A percentile compares a stretch with the other conserved stretches of the same genome.
These are phyloP conservation scores for Geranium incanum DNA, from an alignment of 441 rosid species.

Conservation along the genomic window DNA sequence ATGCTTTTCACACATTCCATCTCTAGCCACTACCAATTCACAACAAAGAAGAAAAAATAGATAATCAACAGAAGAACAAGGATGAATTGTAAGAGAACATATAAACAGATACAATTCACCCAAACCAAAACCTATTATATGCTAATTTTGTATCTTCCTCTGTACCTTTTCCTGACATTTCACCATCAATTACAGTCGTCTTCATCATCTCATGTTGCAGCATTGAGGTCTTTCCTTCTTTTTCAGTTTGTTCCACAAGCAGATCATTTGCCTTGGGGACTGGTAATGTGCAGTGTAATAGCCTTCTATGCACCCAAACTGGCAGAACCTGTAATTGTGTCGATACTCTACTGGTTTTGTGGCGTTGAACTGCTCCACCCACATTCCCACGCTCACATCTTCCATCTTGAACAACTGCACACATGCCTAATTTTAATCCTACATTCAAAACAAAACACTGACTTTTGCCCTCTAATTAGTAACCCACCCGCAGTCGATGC, in stretches of 20 bases:
- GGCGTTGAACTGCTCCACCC: not conserved
- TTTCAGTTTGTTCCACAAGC: constrained; percentile 1
- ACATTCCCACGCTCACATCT: not conserved
- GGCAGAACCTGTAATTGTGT: not conserved
- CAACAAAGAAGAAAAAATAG: not conserved
- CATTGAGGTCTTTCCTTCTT: constrained; percentile 4
- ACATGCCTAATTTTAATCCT: not conserved
- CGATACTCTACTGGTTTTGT: not conserved
- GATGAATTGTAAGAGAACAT: not conserved
- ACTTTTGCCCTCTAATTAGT: not conserved
- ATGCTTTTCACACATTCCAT: not conserved
- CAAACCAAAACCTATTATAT: not conserved
- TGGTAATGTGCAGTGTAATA: not conserved
- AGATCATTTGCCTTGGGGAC: constrained; percentile 6
- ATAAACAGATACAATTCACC: not conserved
- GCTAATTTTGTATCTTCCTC: not conserved
- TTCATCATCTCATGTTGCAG: constrained; percentile 6
- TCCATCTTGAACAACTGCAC: constrained; percentile 7
- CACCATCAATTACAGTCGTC: not conserved
- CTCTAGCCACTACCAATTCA: not conserved
- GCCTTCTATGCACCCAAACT: constrained; percentile 4
- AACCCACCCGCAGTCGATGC: not conserved
- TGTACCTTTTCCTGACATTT: not conserved
- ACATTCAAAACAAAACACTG: not conserved
- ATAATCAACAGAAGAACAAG: not conserved